These are phyloP conservation scores for Penicillium lividum DNA, from an alignment of 495 filamentous ascomycete species.

Conservation along the genomic window DNA sequence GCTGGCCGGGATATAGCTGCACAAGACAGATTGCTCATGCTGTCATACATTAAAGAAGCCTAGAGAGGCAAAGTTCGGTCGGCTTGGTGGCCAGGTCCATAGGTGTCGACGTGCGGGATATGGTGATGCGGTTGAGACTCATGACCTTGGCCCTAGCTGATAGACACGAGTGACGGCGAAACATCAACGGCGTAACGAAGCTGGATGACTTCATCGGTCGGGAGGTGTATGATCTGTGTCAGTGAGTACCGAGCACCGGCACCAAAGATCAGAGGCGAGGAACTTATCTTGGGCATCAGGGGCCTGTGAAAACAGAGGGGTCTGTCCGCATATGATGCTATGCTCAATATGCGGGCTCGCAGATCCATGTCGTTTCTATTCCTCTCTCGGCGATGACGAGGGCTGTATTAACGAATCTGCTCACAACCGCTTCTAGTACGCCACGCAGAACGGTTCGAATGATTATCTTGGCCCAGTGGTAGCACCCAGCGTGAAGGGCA, in stretches of 20 bases:
- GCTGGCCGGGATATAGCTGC: conserved; percentile 1
- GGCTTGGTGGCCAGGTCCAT: neutral
- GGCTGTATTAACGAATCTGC: too few species aligned
- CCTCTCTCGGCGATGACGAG: too few species aligned
- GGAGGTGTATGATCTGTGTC: neutral
- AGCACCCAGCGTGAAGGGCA: neutral
- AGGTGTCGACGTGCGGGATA: neutral
- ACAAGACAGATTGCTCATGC: neutral
- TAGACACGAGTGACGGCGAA: neutral
- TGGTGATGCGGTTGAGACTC: neutral
- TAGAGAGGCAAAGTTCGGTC: neutral
- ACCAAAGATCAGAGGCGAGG: conserved; percentile 2
- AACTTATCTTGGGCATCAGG: conserved; percentile 5
- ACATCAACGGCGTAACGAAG: neutral
- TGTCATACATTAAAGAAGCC: neutral
- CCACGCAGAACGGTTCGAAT: conserved; percentile 4
- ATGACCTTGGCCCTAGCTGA: neutral
- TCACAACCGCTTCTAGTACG: conserved; percentile 4
- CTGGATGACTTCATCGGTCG: neutral
- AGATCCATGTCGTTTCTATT: too few species aligned
- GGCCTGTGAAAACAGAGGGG: neutral
- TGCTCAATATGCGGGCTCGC: too few species aligned
- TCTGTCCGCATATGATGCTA: too few species aligned
- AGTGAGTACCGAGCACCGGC: conserved; percentile 2
- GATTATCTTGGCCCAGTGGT: conserved; percentile 1